phyloP scores from a whole-genome alignment of 2,329 filamentous ascomycete genomes.

The Pseudogymnoascus sp. region DNA sequence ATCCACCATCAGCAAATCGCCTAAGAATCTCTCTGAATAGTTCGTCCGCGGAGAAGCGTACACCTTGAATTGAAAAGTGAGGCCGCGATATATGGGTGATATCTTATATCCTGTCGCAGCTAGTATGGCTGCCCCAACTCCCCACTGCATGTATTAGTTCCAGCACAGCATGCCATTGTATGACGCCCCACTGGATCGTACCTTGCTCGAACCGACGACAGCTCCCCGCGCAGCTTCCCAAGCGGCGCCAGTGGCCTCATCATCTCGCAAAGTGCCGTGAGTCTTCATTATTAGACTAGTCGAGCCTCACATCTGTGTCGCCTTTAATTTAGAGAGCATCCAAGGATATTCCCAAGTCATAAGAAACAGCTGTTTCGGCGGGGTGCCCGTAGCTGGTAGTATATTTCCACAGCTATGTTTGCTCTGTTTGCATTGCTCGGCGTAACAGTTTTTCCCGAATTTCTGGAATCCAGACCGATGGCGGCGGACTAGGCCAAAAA shows the following conservation, averaged over 20 bases:
- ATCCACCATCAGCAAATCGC: background rate
- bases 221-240: conserved; percentile 67
- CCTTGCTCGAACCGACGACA: conserved; percentile 58
- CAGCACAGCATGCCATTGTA: background rate
- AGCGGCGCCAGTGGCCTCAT: conserved; percentile 63
- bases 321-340: background rate
- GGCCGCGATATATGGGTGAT: conserved; percentile 65
- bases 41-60: conserved; percentile 36
- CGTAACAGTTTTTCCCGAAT: background rate
- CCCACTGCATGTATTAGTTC: conserved; percentile 47
- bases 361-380: conserved; percentile 2
- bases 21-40: background rate
- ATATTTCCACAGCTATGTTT: conserved; percentile 1
- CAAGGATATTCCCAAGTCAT: background rate
- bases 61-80: conserved; percentile 74
- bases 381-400: background rate
- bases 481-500: conserved; percentile 6
- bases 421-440: conserved; percentile 7
- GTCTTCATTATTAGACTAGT: conserved; percentile 36
- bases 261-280: conserved; percentile 54
- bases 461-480: background rate
- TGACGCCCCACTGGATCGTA: conserved; percentile 26
- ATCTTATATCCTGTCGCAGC: conserved; percentile 56
- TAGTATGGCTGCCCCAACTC: conserved; percentile 55
- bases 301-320: background rate